Evolutionary conservation across 108 stramenopile genomes (phyloP), one percentile per base, ranked within the genome.

Genomic region (Cylindrotheca fusiformis): DNA sequence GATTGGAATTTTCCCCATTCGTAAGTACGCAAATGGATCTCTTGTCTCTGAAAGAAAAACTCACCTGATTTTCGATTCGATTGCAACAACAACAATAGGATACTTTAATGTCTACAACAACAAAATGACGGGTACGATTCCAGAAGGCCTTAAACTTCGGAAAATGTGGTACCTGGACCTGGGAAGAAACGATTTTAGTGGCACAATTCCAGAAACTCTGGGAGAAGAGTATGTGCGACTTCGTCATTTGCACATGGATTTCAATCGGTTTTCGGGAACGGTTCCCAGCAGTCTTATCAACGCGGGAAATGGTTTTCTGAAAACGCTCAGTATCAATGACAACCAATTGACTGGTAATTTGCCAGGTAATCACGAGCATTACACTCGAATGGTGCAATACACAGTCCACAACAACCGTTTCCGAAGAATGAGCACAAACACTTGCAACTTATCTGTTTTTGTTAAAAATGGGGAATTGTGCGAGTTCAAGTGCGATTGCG

Each of bases 281-380:
- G 20, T 84, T 18, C 78, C 83, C 19, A 28, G 14, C 4, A 55
- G 29, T 32, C 80, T 66, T 33, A 55, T 66, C 44, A 68, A 33
- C 2, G 48, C 76, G 21, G 81, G 81, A 28, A 78, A 76, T 55
- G 75, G 75, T 17, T 71, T 74, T n/a, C 48, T 82, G 41, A 58
- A 63, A 27, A 50, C 63, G 19, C 32, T 76, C 17, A n/a, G 10
- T 51, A 23, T 78, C 31, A 63, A 75, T 19, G 31, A 78, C 60
- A 82, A 82, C 48, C 62, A 65, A 48, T 55, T 82, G 21, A 69
- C 63, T 6, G 81, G 81, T 17, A 52, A 19, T 1, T 22, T 78
- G 1, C 77, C 74, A 8, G 64, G 32, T 2, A 50, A 59, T 4
- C 69, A 65, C 1, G 60, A 49, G 0, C 20, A 59, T 22, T 48